phyloP scores from a whole-genome alignment of 345 rosid genomes.

The Eucalyptus microcorys region DNA sequence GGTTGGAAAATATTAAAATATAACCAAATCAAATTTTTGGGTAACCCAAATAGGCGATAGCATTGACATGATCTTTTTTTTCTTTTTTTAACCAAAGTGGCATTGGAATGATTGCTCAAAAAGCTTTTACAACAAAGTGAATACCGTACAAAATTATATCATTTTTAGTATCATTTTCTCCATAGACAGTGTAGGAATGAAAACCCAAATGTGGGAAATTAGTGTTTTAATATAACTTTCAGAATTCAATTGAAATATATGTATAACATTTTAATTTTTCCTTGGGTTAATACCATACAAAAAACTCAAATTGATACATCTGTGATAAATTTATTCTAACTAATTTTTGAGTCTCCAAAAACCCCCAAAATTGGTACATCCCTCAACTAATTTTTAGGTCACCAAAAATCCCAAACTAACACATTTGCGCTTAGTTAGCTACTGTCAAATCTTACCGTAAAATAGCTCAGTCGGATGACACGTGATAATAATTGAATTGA shows the following conservation, averaged over 20 bases:
- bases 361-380: neutral
- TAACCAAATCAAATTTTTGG: neutral
- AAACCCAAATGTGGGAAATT: neutral
- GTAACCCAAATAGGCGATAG: neutral
- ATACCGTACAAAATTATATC: neutral
- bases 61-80: neutral
- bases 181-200: rapidly evolving
- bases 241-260: neutral
- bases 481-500: neutral
- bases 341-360: neutral
- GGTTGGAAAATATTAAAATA: neutral
- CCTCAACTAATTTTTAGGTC: neutral
- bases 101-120: neutral
- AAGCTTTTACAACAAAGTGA: neutral
- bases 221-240: neutral
- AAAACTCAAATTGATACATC: no score
- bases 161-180: neutral
- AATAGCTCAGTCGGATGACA: rapidly evolving
- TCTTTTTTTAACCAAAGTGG: neutral
- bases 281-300: neutral
- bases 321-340: neutral
- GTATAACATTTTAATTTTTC: neutral
- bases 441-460: neutral
- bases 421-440: no score
- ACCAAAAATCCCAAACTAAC: rapidly evolving